Evolutionary conservation across 805 yeast species (phyloP).

Genomic region (Pichia nakasei): DNA sequence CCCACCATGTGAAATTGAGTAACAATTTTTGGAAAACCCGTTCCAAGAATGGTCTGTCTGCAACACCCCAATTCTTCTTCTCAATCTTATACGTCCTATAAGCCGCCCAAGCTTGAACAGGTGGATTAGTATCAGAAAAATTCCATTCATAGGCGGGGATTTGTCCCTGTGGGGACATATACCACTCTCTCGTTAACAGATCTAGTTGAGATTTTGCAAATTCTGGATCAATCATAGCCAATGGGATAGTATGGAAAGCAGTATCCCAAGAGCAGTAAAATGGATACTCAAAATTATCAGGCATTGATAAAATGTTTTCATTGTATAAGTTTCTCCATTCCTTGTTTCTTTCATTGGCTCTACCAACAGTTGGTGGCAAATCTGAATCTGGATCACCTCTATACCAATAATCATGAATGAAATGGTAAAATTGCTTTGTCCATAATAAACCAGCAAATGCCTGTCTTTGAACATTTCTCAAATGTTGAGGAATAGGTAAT

Average conservation of each 20-base stretch:
- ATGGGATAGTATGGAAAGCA: constrained; percentile 88
- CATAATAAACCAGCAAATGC: constrained; percentile 90
- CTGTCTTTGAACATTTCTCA: constrained; percentile 81
- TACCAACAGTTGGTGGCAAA: constrained; percentile 67
- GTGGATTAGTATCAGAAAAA: constrained; percentile 91
- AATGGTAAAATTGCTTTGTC: constrained; percentile 88
- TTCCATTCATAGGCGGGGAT: constrained; percentile 97
- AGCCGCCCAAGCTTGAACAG: constrained; percentile 95
- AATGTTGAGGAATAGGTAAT: constrained; percentile 68
- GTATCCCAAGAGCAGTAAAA: constrained; percentile 97
- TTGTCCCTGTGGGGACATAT: constrained; percentile 97
- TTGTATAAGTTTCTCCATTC: constrained; percentile 87
- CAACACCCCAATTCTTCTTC: constrained; percentile 71
- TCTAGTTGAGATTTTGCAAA: constrained; percentile 87
- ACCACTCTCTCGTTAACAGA: constrained; percentile 86
- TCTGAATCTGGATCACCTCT: constrained; percentile 73
- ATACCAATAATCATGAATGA: constrained; percentile 79
- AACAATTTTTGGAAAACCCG: constrained; percentile 87
- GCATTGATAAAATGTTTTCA: constrained; percentile 80
- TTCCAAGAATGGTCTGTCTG: constrained; percentile 77
- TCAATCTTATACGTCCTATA: constrained; percentile 83
- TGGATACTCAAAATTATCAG: constrained; percentile 95
- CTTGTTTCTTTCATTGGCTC: constrained; percentile 81
- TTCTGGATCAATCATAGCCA: constrained; percentile 88
- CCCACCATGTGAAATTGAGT: constrained; percentile 96